Conservation (phyloP, 805 yeast genomes). For the Cyberlindnera subsufficiens region DNA sequence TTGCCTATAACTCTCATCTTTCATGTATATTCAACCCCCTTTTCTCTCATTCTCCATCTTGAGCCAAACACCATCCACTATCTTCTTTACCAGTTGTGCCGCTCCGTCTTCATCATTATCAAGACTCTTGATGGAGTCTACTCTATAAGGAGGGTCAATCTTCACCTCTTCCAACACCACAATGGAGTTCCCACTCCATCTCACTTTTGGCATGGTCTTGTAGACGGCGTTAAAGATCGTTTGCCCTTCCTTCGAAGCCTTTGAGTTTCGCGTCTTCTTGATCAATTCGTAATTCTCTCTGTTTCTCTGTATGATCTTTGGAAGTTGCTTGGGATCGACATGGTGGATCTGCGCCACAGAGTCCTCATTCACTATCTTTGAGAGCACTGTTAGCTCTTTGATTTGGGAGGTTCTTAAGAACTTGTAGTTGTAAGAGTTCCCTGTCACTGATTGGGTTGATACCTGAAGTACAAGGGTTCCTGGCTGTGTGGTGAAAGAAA, state of each 20-base stretch:
- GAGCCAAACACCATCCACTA: conserved; percentile 45
- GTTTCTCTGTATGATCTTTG: conserved; percentile 14
- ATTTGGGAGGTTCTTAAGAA: conserved; percentile 54
- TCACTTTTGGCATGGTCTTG: conserved; percentile 38
- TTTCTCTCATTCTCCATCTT: conserved; percentile 38
- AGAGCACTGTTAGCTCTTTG: conserved; percentile 43
- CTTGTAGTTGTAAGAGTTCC: conserved; percentile 31
- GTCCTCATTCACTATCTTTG: conserved; percentile 27
- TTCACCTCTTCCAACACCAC: conserved; percentile 41
- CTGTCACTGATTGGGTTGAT: conserved; percentile 3
- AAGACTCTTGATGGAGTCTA: conserved; percentile 19
- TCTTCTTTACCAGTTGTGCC: conserved; percentile 36
- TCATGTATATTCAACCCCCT: conserved; percentile 38
- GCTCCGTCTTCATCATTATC: conserved; percentile 23
- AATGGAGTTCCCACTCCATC: conserved; percentile 39
- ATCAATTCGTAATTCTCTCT: conserved; percentile 18
- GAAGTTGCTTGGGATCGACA: conserved; percentile 10
- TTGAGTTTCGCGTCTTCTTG: conserved; percentile 27
- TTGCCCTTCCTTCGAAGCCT: conserved; percentile 38
- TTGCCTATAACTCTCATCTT: background rate
- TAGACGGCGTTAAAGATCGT: conserved; percentile 35
- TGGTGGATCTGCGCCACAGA: conserved; percentile 14
- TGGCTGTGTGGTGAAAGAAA: conserved; percentile 47
- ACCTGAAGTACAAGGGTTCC: conserved; percentile 28
- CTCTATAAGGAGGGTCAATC: conserved; percentile 38